Evolutionary conservation across 2,329 filamentous ascomycete genomes (phyloP).

Genomic region (Colletotrichum incanum): DNA sequence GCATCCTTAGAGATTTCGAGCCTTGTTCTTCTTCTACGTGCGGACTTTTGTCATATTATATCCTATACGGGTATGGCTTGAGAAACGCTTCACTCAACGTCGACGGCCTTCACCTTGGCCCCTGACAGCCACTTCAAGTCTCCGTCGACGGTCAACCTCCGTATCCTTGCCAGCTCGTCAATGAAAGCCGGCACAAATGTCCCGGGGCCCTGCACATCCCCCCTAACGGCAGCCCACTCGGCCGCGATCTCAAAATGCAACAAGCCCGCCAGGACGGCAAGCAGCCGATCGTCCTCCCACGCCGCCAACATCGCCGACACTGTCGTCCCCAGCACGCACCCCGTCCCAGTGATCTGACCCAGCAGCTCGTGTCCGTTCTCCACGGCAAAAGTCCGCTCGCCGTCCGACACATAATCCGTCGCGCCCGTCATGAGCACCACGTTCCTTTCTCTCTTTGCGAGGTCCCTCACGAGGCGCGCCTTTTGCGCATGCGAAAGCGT

Average conservation of each 20-base stretch:
- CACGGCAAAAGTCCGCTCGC: conserved; percentile 76
- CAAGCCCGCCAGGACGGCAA: conserved; percentile 80
- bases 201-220: conserved; percentile 83
- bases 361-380: conserved; percentile 83
- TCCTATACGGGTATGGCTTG: background rate
- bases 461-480: conserved; percentile 72
- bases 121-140: conserved; percentile 67
- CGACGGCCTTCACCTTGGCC: conserved; percentile 64
- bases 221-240: conserved; percentile 75
- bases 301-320: conserved; percentile 83
- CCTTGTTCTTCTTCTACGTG: background rate
- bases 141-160: conserved; percentile 63
- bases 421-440: conserved; percentile 88
- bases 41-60: background rate
- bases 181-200: conserved; percentile 90
- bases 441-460: conserved; percentile 79
- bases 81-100: conserved; percentile 43
- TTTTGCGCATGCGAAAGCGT: conserved; percentile 64
- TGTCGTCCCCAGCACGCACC: conserved; percentile 88
- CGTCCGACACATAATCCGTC: conserved; percentile 85
- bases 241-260: conserved; percentile 84
- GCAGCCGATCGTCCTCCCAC: conserved; percentile 74
- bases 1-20: background rate
- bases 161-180: conserved; percentile 74
- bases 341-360: conserved; percentile 82